Evolutionary conservation across 2,329 filamentous ascomycete genomes (phyloP).

Genomic region (Aspergillus sp.): DNA sequence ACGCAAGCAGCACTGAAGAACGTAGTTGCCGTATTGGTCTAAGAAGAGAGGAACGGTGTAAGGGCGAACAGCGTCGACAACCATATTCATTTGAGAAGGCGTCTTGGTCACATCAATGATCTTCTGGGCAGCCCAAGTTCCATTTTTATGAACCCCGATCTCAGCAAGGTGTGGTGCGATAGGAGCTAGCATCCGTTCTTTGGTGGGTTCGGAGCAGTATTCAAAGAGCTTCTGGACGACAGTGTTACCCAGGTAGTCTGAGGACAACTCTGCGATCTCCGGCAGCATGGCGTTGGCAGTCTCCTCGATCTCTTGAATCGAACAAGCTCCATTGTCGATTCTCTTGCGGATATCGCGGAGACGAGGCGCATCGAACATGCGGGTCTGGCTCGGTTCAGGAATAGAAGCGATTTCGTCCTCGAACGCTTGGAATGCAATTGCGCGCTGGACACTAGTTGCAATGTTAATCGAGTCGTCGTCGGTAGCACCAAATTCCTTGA

Average conservation of each 20-base stretch:
- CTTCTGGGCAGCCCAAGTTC: conserved; percentile 98
- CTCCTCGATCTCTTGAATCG: conserved; percentile 78
- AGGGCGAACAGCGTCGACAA: conserved; percentile 73
- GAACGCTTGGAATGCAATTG: conserved; percentile 66
- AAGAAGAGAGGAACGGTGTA: conserved; percentile 89
- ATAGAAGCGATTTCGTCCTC: conserved; percentile 80
- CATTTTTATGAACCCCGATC: conserved; percentile 98
- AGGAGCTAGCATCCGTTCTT: conserved; percentile 81
- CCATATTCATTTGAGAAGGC: conserved; percentile 69
- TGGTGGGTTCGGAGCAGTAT: conserved; percentile 81
- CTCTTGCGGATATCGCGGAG: conserved; percentile 93
- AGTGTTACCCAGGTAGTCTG: conserved; percentile 95
- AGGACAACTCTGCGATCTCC: conserved; percentile 88
- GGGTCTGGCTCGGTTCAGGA: conserved; percentile 76
- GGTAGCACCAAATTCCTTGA: conserved; percentile 76
- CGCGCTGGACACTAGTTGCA: conserved; percentile 61
- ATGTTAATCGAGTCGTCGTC: conserved; percentile 71
- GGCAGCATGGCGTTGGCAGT: conserved; percentile 91
- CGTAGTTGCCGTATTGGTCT: conserved; percentile 97
- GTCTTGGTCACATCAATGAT: conserved; percentile 95
- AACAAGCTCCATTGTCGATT: conserved; percentile 89
- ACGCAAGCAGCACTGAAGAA: conserved; percentile 90
- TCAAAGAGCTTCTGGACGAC: conserved; percentile 99
- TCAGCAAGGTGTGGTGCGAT: conserved; percentile 90
- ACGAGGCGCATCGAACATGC: conserved; percentile 87